Evolutionary conservation across 257 asterid species (phyloP).

Genomic region (Fraxinus cuspidata): DNA sequence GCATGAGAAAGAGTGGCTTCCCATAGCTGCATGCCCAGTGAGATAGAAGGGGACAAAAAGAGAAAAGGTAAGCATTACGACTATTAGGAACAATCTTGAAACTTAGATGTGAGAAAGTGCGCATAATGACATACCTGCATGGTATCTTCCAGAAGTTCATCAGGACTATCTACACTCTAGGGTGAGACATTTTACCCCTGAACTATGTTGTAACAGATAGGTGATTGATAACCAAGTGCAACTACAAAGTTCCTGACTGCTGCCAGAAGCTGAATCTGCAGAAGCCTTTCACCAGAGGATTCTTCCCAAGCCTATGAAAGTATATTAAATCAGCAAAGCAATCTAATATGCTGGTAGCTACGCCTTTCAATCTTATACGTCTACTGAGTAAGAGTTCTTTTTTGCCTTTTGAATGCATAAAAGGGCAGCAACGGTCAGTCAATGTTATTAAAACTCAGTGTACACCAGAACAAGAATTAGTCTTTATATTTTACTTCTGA

Average conservation of each 20-base stretch:
- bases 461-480: background rate
- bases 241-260: slow-evolving; percentile 85
- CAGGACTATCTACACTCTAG: slow-evolving; percentile 80
- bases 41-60: slow-evolving; percentile 21
- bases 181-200: too few relatives aligned
- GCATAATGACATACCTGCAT: slow-evolving; percentile 65
- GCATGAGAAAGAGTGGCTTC: slow-evolving; percentile 93
- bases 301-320: slow-evolving; percentile 87
- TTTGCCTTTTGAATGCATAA: background rate
- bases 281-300: slow-evolving; percentile 91
- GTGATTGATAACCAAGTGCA: slow-evolving; percentile 89
- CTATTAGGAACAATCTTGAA: slow-evolving; percentile 2
- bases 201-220: slow-evolving; percentile 72
- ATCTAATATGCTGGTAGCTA: slow-evolving; percentile 8
- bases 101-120: background rate
- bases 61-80: background rate
- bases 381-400: background rate
- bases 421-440: background rate
- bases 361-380: background rate
- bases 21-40: slow-evolving; percentile 70
- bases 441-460: background rate
- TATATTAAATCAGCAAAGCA: slow-evolving; percentile 28
- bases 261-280: slow-evolving; percentile 97
- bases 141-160: slow-evolving; percentile 94
- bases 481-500: background rate